These are phyloP conservation scores for Ramaria sp. DNA, from an alignment of 768 basidiomycete species.

Conservation along the genomic window DNA sequence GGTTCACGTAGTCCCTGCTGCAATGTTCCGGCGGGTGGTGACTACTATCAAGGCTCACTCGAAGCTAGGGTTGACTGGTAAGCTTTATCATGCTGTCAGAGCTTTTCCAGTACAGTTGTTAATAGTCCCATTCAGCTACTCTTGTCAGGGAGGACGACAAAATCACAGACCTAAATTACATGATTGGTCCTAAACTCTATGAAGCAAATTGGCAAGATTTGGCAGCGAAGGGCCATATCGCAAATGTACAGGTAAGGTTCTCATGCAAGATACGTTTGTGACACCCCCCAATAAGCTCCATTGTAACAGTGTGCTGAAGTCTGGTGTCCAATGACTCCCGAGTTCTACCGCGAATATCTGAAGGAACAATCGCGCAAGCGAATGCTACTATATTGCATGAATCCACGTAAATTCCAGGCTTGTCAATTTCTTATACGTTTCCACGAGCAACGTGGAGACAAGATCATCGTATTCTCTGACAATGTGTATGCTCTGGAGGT, in stretches of 20 bases:
- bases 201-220: slow-evolving; percentile 99
- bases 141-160: slow-evolving; percentile 99
- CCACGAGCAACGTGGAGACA: slow-evolving; percentile 95
- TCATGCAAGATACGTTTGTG: background rate
- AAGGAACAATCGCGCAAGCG: slow-evolving; percentile 86
- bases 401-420: slow-evolving; percentile 98
- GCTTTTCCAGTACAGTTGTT: background rate
- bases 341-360: slow-evolving; percentile 97
- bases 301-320: slow-evolving; percentile 85
- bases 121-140: slow-evolving; percentile 50
- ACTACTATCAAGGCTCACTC: slow-evolving; percentile 99
- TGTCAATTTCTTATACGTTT: slow-evolving; percentile 98
- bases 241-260: slow-evolving; percentile 86
- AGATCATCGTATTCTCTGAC: slow-evolving; percentile 98
- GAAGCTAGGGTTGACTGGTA: slow-evolving; percentile 93
- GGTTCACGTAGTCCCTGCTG: slow-evolving; percentile 97
- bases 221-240: slow-evolving; percentile 97
- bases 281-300: background rate
- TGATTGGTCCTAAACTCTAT: slow-evolving; percentile 98
- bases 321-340: slow-evolving; percentile 99
- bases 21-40: slow-evolving; percentile 96
- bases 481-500: slow-evolving; percentile 97
- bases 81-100: slow-evolving; percentile 14
- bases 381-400: slow-evolving; percentile 98
- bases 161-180: slow-evolving; percentile 95